Evolutionary conservation across 495 filamentous ascomycete species (phyloP).

Genomic region (Talaromyces thailandensis): DNA sequence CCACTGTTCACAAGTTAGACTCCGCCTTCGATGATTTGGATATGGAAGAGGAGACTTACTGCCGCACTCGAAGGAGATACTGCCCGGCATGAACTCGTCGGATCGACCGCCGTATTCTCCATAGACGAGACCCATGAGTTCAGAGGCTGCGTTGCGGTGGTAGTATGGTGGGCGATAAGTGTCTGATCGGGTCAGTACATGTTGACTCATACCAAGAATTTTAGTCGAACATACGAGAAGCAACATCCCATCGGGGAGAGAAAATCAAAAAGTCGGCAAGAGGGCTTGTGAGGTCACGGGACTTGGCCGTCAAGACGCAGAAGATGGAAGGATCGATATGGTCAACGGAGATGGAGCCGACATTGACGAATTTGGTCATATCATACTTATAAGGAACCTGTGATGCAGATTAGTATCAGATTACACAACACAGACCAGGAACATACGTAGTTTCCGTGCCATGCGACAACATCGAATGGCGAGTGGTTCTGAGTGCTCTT

Average conservation of each 20-base stretch:
- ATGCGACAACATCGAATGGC: conserved; percentile 44
- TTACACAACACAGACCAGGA: not conserved
- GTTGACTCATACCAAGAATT: no score
- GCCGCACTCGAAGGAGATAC: conserved; percentile 48
- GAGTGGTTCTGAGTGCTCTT: conserved; percentile 38
- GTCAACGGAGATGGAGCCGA: conserved; percentile 40
- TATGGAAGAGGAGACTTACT: conserved; percentile 16
- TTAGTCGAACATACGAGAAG: conserved; percentile 33
- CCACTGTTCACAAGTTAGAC: conserved; percentile 19
- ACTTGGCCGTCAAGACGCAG: conserved; percentile 41
- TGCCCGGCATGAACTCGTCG: conserved; percentile 50
- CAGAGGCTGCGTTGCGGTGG: conserved; percentile 40
- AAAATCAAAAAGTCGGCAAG: conserved; percentile 43
- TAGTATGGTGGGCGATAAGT: conserved; percentile 43
- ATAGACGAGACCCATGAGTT: conserved; percentile 45
- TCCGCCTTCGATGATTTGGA: not conserved
- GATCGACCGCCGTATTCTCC: conserved; percentile 45
- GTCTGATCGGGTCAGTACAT: conserved; percentile 24
- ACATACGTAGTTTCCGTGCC: conserved; percentile 43
- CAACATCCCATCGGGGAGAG: conserved; percentile 41
- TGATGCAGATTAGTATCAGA: not conserved
- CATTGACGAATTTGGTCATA: conserved; percentile 41
- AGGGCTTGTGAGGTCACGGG: conserved; percentile 29
- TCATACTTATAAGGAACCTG: conserved; percentile 42
- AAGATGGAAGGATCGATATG: conserved; percentile 45